phyloP scores from a whole-genome alignment of 2,329 filamentous ascomycete species.

The Xylariales sp. region DNA sequence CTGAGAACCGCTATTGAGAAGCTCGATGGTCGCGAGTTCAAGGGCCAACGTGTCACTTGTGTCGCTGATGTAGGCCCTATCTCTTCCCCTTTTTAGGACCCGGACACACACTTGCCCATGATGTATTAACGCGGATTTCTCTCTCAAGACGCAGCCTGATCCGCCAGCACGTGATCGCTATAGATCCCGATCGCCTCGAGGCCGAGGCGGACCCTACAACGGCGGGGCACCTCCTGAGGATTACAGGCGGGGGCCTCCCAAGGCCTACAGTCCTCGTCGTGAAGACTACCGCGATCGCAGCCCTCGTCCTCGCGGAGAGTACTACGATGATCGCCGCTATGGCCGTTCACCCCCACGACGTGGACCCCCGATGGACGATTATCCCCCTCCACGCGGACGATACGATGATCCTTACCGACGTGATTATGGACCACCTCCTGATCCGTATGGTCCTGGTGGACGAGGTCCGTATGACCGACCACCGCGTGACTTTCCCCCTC shows the following conservation, averaged over 20 bases:
- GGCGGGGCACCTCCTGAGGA: conserved; percentile 41
- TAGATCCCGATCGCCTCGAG: conserved; percentile 73
- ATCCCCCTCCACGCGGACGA: conserved; percentile 61
- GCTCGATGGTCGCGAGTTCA: conserved; percentile 89
- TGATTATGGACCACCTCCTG: conserved; percentile 56
- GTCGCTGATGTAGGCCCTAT: conserved; percentile 70
- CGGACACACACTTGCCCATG: neutral
- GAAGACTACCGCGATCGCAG: conserved; percentile 68
- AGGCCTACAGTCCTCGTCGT: conserved; percentile 80
- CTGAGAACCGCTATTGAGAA: conserved; percentile 90
- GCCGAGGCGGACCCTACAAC: conserved; percentile 61
- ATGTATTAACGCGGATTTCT: conserved; percentile 17
- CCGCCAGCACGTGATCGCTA: conserved; percentile 64
- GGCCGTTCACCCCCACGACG: conserved; percentile 71
- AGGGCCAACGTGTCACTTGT: conserved; percentile 81
- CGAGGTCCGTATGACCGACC: conserved; percentile 54
- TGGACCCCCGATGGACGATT: conserved; percentile 69
- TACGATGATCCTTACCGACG: conserved; percentile 76
- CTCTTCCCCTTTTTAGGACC: neutral
- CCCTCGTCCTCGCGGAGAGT: conserved; percentile 64
- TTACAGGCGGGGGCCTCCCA: conserved; percentile 69
- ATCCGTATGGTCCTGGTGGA: conserved; percentile 51
- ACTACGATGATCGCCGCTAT: conserved; percentile 81
- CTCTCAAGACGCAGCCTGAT: conserved; percentile 69
- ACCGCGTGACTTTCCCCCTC: conserved; percentile 44